phyloP scores from a whole-genome alignment of 2,329 filamentous ascomycete genomes.

The Botrytis fabae region DNA sequence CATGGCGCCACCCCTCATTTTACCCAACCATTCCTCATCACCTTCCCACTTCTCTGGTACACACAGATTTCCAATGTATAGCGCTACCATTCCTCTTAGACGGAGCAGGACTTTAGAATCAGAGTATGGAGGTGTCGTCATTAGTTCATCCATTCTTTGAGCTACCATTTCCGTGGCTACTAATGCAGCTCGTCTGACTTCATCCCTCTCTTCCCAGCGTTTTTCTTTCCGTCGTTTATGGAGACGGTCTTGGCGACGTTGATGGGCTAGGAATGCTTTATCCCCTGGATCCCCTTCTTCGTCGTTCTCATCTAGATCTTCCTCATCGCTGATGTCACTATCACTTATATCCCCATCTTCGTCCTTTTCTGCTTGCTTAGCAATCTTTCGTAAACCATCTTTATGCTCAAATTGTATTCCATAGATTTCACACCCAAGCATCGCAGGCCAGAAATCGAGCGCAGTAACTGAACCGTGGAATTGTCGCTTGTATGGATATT shows the following conservation, averaged over 20 bases:
- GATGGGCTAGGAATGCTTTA: constrained; percentile 29
- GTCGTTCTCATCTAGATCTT: constrained; percentile 25
- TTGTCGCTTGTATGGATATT: constrained; percentile 67
- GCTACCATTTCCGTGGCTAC: constrained; percentile 62
- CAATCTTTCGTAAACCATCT: constrained; percentile 45
- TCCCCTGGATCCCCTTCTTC: constrained; percentile 29
- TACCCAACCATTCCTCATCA: constrained; percentile 28
- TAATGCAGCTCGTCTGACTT: constrained; percentile 33
- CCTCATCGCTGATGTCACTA: constrained; percentile 27
- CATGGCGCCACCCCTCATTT: constrained; percentile 13
- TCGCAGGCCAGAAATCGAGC: constrained; percentile 76
- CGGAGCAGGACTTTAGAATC: constrained; percentile 66
- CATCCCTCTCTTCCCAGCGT: constrained; percentile 37
- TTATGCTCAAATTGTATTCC: constrained; percentile 63
- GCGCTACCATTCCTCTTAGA: constrained; percentile 69
- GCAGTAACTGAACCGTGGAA: constrained; percentile 62
- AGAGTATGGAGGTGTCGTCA: constrained; percentile 69
- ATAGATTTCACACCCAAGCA: constrained; percentile 81
- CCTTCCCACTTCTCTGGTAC: constrained; percentile 43
- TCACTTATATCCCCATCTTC: constrained; percentile 32
- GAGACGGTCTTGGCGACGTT: constrained; percentile 27
- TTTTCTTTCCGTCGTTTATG: constrained; percentile 29
- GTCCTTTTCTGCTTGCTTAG: constrained; percentile 37
- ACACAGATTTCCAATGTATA: constrained; percentile 73
- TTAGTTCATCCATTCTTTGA: constrained; percentile 67